A percentile compares a stretch with the other conserved stretches of the same genome.
These are phyloP conservation scores for Collybia nuda DNA, from an alignment of 768 basidiomycete species.

Conservation along the genomic window DNA sequence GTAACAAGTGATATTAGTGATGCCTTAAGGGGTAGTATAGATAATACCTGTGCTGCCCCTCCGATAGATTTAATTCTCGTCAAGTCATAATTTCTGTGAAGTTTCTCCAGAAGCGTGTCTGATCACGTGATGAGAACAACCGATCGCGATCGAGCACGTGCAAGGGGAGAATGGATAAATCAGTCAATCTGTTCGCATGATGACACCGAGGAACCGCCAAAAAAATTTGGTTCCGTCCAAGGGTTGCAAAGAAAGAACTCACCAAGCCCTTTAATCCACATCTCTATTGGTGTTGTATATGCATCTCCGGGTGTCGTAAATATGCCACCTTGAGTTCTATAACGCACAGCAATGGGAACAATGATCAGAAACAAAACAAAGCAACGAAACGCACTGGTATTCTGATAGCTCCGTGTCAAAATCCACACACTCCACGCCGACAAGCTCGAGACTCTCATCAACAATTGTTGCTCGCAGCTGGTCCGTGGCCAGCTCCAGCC, in stretches of 20 bases:
- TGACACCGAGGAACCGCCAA: constrained; percentile 24
- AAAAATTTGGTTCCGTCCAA: constrained; percentile 64
- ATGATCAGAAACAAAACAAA: constrained; percentile 13
- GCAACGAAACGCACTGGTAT: constrained; percentile 65
- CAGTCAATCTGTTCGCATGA: constrained; percentile 12
- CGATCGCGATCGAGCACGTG: constrained; percentile 25
- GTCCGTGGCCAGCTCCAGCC: constrained; percentile 83
- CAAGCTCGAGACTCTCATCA: constrained; percentile 78
- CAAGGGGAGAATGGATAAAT: constrained; percentile 22
- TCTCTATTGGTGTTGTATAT: constrained; percentile 85
- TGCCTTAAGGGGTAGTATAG: neutral
- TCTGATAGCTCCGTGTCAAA: constrained; percentile 80
- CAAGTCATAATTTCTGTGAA: constrained; percentile 69
- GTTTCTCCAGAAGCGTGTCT: constrained; percentile 78
- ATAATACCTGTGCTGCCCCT: constrained; percentile 71
- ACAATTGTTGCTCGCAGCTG: constrained; percentile 82
- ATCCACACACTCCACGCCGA: constrained; percentile 80
- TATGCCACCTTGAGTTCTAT: constrained; percentile 82
- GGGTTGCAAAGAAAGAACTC: constrained; percentile 28
- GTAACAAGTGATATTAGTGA: constrained; percentile 10
- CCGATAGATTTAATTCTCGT: constrained; percentile 73
- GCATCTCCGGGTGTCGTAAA: constrained; percentile 86
- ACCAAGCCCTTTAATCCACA: constrained; percentile 91
- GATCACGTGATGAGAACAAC: constrained; percentile 26
- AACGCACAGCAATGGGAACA: constrained; percentile 9